Percentiles rank a stretch among this genome's conserved stretches.
Evolutionary conservation across 805 yeast genomes (phyloP).

Genomic region (Ogataea allantospora): DNA sequence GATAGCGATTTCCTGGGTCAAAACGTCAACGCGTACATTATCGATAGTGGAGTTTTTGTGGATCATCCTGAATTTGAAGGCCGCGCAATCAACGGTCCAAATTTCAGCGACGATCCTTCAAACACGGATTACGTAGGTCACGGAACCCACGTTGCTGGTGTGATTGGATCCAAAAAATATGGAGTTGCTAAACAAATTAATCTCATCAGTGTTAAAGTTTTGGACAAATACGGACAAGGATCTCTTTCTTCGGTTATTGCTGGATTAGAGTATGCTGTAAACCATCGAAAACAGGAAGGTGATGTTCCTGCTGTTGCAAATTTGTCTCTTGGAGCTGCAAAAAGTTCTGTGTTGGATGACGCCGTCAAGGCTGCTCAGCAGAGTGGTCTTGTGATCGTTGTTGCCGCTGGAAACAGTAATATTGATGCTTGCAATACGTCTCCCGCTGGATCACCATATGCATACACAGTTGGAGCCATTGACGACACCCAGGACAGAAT

Average conservation of each 20-base stretch:
- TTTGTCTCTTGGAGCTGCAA: conserved; percentile 74
- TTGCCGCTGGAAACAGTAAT: conserved; percentile 85
- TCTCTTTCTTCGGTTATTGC: conserved; percentile 61
- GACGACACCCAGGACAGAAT: conserved; percentile 69
- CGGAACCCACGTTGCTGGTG: conserved; percentile 93
- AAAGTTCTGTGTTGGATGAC: conserved; percentile 61
- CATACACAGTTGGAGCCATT: conserved; percentile 85
- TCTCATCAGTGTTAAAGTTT: conserved; percentile 72
- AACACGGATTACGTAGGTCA: conserved; percentile 78
- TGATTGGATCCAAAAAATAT: conserved; percentile 72
- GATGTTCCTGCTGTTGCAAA: conserved; percentile 63
- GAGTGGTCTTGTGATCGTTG: conserved; percentile 69
- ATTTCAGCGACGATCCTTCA: conserved; percentile 56
- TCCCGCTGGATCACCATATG: conserved; percentile 75
- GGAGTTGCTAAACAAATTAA: conserved; percentile 78
- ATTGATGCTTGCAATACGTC: conserved; percentile 79
- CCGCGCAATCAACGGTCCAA: conserved; percentile 57
- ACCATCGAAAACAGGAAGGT: conserved; percentile 43
- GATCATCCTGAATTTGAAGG: conserved; percentile 64
- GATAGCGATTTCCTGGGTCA: conserved; percentile 49
- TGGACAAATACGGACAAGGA: conserved; percentile 69
- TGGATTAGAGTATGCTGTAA: conserved; percentile 66
- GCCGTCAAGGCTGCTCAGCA: conserved; percentile 76
- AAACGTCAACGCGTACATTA: conserved; percentile 68
- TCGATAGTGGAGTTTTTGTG: conserved; percentile 78